Evolutionary conservation across 1,284 basidiomycete species (phyloP), one percentile per base, ranked within the genome.

Genomic region (Xerocomus minutiporus): DNA sequence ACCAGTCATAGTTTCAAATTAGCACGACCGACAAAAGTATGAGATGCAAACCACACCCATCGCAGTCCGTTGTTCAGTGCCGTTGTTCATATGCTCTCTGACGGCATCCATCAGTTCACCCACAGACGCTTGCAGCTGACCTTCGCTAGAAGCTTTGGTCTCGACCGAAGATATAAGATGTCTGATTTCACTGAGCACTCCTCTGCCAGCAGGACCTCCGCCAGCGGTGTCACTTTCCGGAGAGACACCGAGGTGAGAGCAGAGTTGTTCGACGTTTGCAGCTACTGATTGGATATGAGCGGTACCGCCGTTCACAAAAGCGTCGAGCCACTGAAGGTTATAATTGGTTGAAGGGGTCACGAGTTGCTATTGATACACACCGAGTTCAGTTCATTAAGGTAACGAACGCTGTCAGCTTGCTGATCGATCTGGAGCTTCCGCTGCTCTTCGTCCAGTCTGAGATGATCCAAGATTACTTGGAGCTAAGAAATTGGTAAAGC

Each of bases 281-380:
- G 81, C 78, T 34, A 91, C 75, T 28, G 71, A 71, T 61, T 86
- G 80, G 28, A 90, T 83, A 56, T 91, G 86, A 15, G 77, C 76
- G 0, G 84, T 83, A 8, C 85, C 84, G 50, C 84, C 83, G 43
- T 81, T 81, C 38, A 91, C 87, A 64, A 92, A 91, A 3, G 83
- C 74, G 59, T 91, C 89, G 29, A 93, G 76, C 91, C 91, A 93
- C 86, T 89, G 25, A n/a, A 52, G 8, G 39, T 48, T 25, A 15
- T 2, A 25, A 45, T 29, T 34, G 12, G 49, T 31, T 52, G 6
- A 26, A 38, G 38, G n/a, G 9, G 35, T 32, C 15, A 6, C 29
- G 13, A 23, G 17, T 42, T 38, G 29, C 12, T 7, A 47, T 43
- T 3, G 20, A 34, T 34, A 64, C 77, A 56, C 58, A 84, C 86